Evolutionary conservation across 345 rosid genomes (phyloP), one percentile per base, ranked within the genome.

Genomic region (Eucalyptus regnans): DNA sequence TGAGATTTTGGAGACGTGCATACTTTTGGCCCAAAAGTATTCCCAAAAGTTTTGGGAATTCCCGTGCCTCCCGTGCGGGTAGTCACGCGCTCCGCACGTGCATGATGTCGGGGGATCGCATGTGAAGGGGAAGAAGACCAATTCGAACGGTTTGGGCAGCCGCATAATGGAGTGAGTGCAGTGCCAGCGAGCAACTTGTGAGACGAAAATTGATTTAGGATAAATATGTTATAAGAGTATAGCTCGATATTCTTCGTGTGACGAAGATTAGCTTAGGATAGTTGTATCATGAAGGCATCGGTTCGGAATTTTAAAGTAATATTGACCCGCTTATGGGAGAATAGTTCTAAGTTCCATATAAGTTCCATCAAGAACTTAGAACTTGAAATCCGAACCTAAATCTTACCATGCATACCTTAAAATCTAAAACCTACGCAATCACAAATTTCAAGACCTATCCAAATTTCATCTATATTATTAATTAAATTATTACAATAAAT

Each of bases 291-390:
- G 2, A 5, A 6, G 46, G 14, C 22, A 71, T 22, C 1, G 0
- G 0, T 37, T 37, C 0, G 8, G 3, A 12, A 18, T 71, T 37
- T 20, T 9, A 33, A 58, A 29, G 17, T 5, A 9, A 4, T 5
- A 33, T 68, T 1, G 44, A 33, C 81, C 4, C 0, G 3, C 18
- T 52, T 7, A 18, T 52, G 58, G 2, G 4, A 52, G 1, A 18
- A 52, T 0, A 2, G 5, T 52, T 52, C 2, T 52, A 18, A 20
- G 0, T 52, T 52, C 4, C 23, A 52, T 18, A 52, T 1, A 18
- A 0, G 20, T 18, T 0, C 9, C 22, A 18, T 1, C 23, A 3
- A 18, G 2, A 52, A 52, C 0, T 0, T 1, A 0, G 0, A 52
- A 52, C 4, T 9, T 52, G 0, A 52, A 52, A 52, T 52, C 0